phyloP scores from a whole-genome alignment of 192 early-diverging fungal species.

The Rhizophagus sp. region DNA sequence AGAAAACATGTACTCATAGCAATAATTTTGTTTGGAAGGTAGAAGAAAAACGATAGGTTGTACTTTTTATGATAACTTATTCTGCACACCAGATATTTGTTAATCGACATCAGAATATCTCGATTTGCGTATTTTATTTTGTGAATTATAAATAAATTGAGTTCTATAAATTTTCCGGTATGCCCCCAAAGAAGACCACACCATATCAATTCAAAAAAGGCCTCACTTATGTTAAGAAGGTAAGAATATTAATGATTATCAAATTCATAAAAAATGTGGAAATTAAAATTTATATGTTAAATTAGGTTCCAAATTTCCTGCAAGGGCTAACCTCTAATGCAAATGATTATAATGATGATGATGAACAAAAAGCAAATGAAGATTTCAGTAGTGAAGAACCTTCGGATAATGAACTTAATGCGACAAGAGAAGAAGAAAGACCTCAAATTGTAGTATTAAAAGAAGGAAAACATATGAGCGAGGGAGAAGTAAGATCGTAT shows the following conservation, averaged over 20 bases:
- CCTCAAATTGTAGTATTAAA: constrained; percentile 23
- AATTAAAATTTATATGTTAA: neutral
- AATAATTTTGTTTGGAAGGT: no score
- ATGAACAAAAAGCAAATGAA: neutral
- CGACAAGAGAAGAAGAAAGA: constrained; percentile 13
- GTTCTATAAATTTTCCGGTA: neutral
- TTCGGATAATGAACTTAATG: neutral
- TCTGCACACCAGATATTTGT: no score
- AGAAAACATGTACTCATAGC: no score
- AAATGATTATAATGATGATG: neutral
- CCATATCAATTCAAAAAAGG: constrained; percentile 11
- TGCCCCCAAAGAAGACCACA: neutral
- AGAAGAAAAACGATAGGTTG: no score
- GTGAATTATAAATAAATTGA: no score
- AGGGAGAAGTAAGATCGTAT: constrained; percentile 2
- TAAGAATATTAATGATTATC: neutral
- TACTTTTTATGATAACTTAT: no score
- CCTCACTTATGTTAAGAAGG: neutral
- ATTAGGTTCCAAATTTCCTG: neutral
- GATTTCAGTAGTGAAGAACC: neutral
- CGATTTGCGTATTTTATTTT: no score
- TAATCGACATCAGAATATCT: no score
- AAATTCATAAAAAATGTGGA: no score
- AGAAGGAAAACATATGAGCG: constrained; percentile 20
- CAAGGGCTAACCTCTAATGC: neutral